Evolutionary conservation across 495 filamentous ascomycete genomes (phyloP).

Genomic region (Chlorociboria aeruginascens): DNA sequence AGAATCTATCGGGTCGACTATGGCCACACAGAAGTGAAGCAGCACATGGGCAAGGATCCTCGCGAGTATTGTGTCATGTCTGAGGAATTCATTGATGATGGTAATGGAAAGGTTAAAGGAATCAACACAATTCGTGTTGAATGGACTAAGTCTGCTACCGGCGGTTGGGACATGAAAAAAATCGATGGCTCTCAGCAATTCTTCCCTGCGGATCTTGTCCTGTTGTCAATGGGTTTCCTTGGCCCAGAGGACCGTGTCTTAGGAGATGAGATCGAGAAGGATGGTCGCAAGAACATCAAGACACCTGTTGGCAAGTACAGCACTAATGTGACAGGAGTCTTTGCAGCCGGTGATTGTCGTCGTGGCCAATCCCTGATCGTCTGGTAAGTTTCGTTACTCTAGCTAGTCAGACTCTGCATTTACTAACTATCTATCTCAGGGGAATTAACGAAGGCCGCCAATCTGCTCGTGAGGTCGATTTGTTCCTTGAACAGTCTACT

Average conservation of each 20-base stretch:
- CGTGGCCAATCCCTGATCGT: conserved; percentile 96
- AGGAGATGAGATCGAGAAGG: conserved; percentile 79
- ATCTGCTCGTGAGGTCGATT: conserved; percentile 86
- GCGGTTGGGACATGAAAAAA: conserved; percentile 99
- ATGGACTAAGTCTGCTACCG: conserved; percentile 82
- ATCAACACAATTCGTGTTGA: conserved; percentile 97
- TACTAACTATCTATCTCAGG: conserved; percentile 32
- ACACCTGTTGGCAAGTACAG: conserved; percentile 80
- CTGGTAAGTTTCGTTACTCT: conserved; percentile 51
- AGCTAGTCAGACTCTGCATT: neutral
- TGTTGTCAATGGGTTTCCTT: conserved; percentile 97
- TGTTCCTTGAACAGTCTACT: conserved; percentile 73
- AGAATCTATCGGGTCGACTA: conserved; percentile 98
- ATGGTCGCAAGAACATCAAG: conserved; percentile 95
- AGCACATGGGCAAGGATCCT: conserved; percentile 94
- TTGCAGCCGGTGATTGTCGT: conserved; percentile 93
- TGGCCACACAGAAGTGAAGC: conserved; percentile 91
- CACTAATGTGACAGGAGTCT: conserved; percentile 83
- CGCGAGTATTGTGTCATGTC: conserved; percentile 99
- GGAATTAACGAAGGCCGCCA: conserved; percentile 98
- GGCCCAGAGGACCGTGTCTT: conserved; percentile 88
- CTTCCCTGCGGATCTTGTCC: conserved; percentile 94
- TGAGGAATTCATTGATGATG: conserved; percentile 93
- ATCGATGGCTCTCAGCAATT: conserved; percentile 89
- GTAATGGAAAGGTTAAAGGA: conserved; percentile 77